Evolutionary conservation across 805 yeast genomes (phyloP).

Genomic region (Grigorovia jiainica): DNA sequence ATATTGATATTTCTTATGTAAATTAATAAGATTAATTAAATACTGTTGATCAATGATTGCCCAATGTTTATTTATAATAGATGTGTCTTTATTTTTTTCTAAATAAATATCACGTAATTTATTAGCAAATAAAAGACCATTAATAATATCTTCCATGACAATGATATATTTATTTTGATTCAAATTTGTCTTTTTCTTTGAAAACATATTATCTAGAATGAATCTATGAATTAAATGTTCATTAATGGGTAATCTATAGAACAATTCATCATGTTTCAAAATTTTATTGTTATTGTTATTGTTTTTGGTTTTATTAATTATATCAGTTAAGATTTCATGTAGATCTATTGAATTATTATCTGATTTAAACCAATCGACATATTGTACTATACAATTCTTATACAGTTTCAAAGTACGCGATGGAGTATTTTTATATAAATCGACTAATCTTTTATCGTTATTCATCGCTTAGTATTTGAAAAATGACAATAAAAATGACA

Average conservation of each 20-base stretch:
- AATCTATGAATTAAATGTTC: neutral
- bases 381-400: constrained; percentile 20
- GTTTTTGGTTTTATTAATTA: no score
- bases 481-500: no score
- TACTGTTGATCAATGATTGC: constrained; percentile 18
- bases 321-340: no score
- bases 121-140: constrained; percentile 16
- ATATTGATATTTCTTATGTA: constrained; percentile 8
- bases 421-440: constrained; percentile 18
- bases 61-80: no score
- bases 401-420: constrained; percentile 24
- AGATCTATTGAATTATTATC: neutral
- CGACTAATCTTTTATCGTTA: neutral
- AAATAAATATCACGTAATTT: constrained; percentile 15
- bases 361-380: constrained; percentile 21
- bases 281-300: neutral
- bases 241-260: neutral
- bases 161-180: neutral
- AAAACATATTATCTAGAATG: neutral
- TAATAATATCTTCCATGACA: constrained; percentile 1
- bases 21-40: constrained; percentile 13
- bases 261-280: neutral
- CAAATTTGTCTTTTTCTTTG: neutral
- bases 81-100: neutral
- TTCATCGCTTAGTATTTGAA: neutral